Evolutionary conservation across 148 eudicot species (phyloP), one percentile per base, ranked within the genome.

Genomic region (Nyssa sinensis): DNA sequence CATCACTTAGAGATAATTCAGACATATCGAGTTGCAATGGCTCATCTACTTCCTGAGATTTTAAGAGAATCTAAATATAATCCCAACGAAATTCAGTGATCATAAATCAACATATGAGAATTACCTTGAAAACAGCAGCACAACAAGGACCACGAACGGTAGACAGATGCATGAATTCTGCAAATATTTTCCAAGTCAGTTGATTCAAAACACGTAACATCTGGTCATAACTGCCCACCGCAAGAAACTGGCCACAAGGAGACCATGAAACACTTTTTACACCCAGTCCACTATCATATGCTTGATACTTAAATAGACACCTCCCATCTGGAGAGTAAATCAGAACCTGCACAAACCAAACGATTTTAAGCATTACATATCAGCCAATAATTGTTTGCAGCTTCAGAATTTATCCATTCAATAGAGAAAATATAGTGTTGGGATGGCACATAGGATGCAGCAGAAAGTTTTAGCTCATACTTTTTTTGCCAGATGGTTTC

Each of bases 181-280:
- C 97, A 86, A 90, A 95, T 66, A 85, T 86, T 86, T 95, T 95
- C 98, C 98, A 95, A 24, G 98, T 95, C 64, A 95, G 77, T 76
- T 90, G 98, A 90, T 86, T 90, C 34, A 92, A 75, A 68, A 95
- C 92, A 79, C 98, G 86, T 75, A 95, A 73, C 91, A 85, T 88
- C 86, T 95, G 98, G 77, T 95, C 98, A 79, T 92, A 95, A 82
- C 97, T 95, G 28, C 98, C 98, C 39, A 95, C 87, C 71, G 98
- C 96, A 30, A 95, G 83, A 81, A 85, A 95, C 73, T 95, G 97
- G 70, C 96, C 91, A 84, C 97, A 92, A 39, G 98, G 97, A 78
- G 98, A 95, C 98, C 98, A 95, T 69, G 97, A 90, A 79, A 95
- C 83, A 78, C 88, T 88, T 81, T 95, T 95, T 8, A 92, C 97